These are phyloP conservation scores for Termitomyces sp. DNA, from an alignment of 768 basidiomycete species.

Conservation along the genomic window DNA sequence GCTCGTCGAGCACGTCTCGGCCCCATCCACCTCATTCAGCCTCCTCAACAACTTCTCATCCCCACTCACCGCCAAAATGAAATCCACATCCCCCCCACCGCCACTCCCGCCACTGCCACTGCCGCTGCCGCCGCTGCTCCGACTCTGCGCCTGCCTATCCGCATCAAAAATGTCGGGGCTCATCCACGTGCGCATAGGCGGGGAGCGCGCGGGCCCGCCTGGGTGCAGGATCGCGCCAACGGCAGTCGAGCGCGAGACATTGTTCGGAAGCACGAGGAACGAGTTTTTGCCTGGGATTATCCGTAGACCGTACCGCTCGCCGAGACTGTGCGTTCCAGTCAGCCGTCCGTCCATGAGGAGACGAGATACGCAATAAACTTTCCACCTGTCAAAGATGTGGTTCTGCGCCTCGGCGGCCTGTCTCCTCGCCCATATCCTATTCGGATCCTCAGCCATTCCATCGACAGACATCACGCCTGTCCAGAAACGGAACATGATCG, in stretches of 20 bases:
- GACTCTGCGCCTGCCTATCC: background rate
- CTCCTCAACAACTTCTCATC: conserved; percentile 78
- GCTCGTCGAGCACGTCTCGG: conserved; percentile 69
- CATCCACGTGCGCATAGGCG: conserved; percentile 33
- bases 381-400: conserved; percentile 79
- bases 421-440: conserved; percentile 76
- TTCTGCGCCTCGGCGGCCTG: conserved; percentile 92
- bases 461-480: conserved; percentile 33
- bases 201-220: conserved; percentile 41
- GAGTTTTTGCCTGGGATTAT: conserved; percentile 77
- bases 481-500: conserved; percentile 85
- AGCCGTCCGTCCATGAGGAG: too few species aligned
- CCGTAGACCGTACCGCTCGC: conserved; percentile 76
- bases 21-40: conserved; percentile 67
- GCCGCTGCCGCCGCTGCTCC: too few species aligned
- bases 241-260: conserved; percentile 76
- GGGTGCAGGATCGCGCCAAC: conserved; percentile 77
- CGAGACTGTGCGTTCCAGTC: too few species aligned
- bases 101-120: too few species aligned
- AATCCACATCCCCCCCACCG: conserved; percentile 37
- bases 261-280: conserved; percentile 81
- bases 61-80: conserved; percentile 61
- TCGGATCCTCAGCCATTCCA: conserved; percentile 34
- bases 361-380: too few species aligned
- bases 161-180: conserved; percentile 22